Percentiles rank a stretch among this genome's conserved stretches.
These are phyloP conservation scores for Endocarpon pusillum DNA, from an alignment of 495 filamentous ascomycete genomes.

Conservation along the genomic window DNA sequence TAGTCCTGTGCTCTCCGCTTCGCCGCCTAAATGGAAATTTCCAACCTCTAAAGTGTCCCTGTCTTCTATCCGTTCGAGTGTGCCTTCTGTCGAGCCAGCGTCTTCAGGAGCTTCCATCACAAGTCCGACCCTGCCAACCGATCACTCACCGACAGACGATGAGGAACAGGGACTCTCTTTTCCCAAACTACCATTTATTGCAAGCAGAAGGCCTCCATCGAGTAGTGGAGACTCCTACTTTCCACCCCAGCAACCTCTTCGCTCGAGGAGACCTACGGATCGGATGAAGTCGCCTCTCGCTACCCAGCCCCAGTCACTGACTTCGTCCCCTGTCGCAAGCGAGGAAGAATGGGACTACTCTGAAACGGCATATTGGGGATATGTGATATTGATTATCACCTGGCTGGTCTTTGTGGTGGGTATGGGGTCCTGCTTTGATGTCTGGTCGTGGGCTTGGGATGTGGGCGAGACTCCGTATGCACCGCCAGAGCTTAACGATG, in stretches of 20 bases:
- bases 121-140: constrained; percentile 24
- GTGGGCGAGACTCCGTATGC: constrained; percentile 92
- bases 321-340: constrained; percentile 25
- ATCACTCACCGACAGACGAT: constrained; percentile 62
- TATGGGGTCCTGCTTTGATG: constrained; percentile 86
- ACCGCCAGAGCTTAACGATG: constrained; percentile 81
- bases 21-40: constrained; percentile 14
- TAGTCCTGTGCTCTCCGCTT: constrained; percentile 1
- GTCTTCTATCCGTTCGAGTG: constrained; percentile 4
- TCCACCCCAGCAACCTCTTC: constrained; percentile 21
- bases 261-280: constrained; percentile 31
- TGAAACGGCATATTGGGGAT: constrained; percentile 94
- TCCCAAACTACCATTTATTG: constrained; percentile 11
- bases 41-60: constrained; percentile 7
- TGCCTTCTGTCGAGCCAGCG: constrained; percentile 14
- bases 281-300: constrained; percentile 45
- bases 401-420: constrained; percentile 92
- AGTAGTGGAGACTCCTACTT: constrained; percentile 54
- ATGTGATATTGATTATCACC: constrained; percentile 73
- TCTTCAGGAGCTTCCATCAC: constrained; percentile 4
- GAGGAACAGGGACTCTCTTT: constrained; percentile 56
- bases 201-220: constrained; percentile 32
- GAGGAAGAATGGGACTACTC: constrained; percentile 63
- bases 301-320: constrained; percentile 24
- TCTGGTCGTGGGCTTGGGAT: constrained; percentile 99